A percentile compares a stretch with the other conserved stretches of the same genome.
These are phyloP conservation scores for Adansonia gregorii DNA, from an alignment of 441 rosid species.

Conservation along the genomic window DNA sequence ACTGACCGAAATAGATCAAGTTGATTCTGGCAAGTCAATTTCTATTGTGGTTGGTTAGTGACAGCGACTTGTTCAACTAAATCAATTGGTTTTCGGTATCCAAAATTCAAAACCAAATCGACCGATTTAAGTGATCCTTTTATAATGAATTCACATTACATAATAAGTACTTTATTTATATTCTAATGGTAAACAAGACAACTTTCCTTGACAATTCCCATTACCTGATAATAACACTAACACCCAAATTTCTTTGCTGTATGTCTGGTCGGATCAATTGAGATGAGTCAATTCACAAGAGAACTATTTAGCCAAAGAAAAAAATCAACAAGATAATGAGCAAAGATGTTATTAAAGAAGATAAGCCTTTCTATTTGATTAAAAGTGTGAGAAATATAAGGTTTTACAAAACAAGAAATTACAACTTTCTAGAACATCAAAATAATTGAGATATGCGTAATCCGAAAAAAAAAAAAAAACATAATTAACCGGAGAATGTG, in stretches of 20 bases:
- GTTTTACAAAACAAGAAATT: slow-evolving; percentile 25
- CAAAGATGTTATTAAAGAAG: not conserved
- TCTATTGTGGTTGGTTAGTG: too few relatives aligned
- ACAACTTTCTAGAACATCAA: slow-evolving; percentile 30
- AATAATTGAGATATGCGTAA: slow-evolving; percentile 17
- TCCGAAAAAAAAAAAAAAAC: slow-evolving; percentile 29
- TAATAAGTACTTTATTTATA: too few relatives aligned
- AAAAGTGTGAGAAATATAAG: slow-evolving; percentile 27
- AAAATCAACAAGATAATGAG: not conserved
- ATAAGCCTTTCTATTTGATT: slow-evolving; percentile 19
- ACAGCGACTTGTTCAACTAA: too few relatives aligned
- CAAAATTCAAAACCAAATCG: too few relatives aligned
- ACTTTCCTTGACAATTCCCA: too few relatives aligned
- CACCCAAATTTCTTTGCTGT: not conserved
- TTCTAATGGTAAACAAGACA: too few relatives aligned
- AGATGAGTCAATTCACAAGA: not conserved
- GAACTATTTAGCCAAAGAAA: not conserved
- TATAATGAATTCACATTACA: too few relatives aligned
- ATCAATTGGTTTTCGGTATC: too few relatives aligned
- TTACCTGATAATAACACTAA: too few relatives aligned
- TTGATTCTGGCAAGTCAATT: too few relatives aligned
- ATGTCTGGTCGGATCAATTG: not conserved
- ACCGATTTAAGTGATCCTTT: too few relatives aligned
- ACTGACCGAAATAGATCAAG: too few relatives aligned
- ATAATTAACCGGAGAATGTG: slow-evolving; percentile 10